Evolutionary conservation across 139 green algal genomes (phyloP), one percentile per base, ranked within the genome.

Genomic region (Zygnema cylindricum): DNA sequence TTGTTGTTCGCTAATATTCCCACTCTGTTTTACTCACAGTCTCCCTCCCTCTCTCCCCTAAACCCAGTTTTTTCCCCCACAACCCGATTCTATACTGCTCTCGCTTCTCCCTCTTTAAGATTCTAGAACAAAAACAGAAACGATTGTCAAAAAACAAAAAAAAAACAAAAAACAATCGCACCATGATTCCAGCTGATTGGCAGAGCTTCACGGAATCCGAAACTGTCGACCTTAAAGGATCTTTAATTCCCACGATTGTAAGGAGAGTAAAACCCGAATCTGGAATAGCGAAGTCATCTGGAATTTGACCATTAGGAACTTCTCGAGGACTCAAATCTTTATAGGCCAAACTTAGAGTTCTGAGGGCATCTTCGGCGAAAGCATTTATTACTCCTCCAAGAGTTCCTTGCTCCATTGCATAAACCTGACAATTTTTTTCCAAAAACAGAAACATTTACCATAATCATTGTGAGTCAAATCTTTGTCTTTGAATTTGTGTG

Each of bases 191-290:
- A 23, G 83, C 83, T 25, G 69, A 39, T 7, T 88, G 69, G 54
- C 83, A 88, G 22, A 84, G 63, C 16, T 81, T 43, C 55, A 99
- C 96, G 22, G 96, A 95, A 69, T 86, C 86, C 1, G 94, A 93
- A 32, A 97, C 96, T 69, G 96, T 95, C 0, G 81, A 35, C 30
- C 96, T 92, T 54, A 98, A 94, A 23, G 97, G 96, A 91, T 99
- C 97, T 63, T 91, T 88, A 78, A 91, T 91, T 49, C 87, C 87
- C 25, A 91, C 87, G 30, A 91, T 81, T 35, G 30, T 33, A 36
- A 83, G 55, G 42, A 82, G 41, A 1, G 77, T 90, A 35, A 90
- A 69, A 33, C 39, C 85, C 16, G 35, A 57, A 40, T 85, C 77
- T 3, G 85, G 85, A 35, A 90, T 43, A 30, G 83, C 38, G n/a